Percentiles rank a stretch among this genome's conserved stretches.
These are phyloP conservation scores for Scytalidium sp. DNA, from an alignment of 2,329 filamentous ascomycete genomes.

Conservation along the genomic window DNA sequence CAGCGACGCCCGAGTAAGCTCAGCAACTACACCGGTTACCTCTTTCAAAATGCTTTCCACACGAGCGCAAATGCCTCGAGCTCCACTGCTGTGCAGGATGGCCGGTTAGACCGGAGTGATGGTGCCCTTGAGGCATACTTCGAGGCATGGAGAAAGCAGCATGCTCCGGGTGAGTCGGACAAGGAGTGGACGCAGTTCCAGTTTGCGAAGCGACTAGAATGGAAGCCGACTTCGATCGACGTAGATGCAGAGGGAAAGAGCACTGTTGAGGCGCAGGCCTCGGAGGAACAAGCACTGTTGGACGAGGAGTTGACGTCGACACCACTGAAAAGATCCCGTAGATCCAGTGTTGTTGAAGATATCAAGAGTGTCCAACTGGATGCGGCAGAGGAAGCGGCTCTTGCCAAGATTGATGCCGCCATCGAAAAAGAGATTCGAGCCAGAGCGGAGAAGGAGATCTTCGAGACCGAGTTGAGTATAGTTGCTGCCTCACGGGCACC, in stretches of 20 bases:
- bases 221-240: constrained; percentile 58
- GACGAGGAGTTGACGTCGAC: no score
- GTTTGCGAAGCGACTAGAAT: constrained; percentile 84
- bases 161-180: constrained; percentile 63
- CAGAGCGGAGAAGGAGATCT: constrained; percentile 40
- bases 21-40: constrained; percentile 48
- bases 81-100: constrained; percentile 50
- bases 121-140: constrained; percentile 85
- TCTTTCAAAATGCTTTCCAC: constrained; percentile 78
- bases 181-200: constrained; percentile 92
- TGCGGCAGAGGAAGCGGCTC: constrained; percentile 51
- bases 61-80: constrained; percentile 32
- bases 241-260: constrained; percentile 18
- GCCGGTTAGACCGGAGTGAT: constrained; percentile 54
- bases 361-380: constrained; percentile 28
- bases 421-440: constrained; percentile 71
- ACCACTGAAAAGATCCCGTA: constrained; percentile 22
- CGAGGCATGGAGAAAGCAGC: constrained; percentile 80
- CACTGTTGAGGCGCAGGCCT: constrained; percentile 9
- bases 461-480: constrained; percentile 27
- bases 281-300: constrained; percentile 6
- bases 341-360: constrained; percentile 25
- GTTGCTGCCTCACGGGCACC: constrained; percentile 23
- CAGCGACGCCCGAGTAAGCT: constrained; percentile 46
- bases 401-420: constrained; percentile 82